Conservation (phyloP, 495 filamentous ascomycete species). For the Bacidia gigantensis region DNA sequence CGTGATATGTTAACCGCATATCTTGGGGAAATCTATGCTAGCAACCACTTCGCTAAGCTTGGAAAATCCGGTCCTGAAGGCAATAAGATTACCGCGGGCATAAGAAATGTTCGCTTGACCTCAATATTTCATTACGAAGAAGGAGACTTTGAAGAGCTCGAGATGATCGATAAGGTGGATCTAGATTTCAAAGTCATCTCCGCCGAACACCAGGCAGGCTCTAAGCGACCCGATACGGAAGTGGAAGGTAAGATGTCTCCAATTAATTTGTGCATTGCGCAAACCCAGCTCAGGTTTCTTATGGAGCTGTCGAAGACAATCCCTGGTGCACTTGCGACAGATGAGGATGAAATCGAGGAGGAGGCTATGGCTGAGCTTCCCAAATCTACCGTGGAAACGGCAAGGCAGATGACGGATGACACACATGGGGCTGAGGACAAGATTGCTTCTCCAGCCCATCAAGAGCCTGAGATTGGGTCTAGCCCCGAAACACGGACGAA, state of each 20-base stretch:
- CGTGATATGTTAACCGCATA: slow-evolving; percentile 83
- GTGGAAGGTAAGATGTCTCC: slow-evolving; percentile 83
- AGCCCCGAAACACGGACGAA: slow-evolving; percentile 72
- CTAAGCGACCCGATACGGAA: slow-evolving; percentile 79
- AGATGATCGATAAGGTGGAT: slow-evolving; percentile 94
- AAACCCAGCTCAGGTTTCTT: slow-evolving; percentile 78
- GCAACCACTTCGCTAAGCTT: slow-evolving; percentile 76
- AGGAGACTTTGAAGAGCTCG: slow-evolving; percentile 64
- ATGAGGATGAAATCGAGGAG: slow-evolving; percentile 50
- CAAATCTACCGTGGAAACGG: slow-evolving; percentile 37
- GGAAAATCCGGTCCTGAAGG: slow-evolving; percentile 49
- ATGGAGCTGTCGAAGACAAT: slow-evolving; percentile 74
- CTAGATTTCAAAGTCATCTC: slow-evolving; percentile 83
- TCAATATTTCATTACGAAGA: slow-evolving; percentile 75
- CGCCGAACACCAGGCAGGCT: slow-evolving; percentile 64
- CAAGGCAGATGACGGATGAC: slow-evolving; percentile 25
- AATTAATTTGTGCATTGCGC: slow-evolving; percentile 77
- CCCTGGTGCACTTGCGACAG: slow-evolving; percentile 70
- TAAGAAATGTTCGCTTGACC: slow-evolving; percentile 79
- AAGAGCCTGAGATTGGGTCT: slow-evolving; percentile 51
- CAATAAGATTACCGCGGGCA: slow-evolving; percentile 82
- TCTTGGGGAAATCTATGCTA: slow-evolving; percentile 90
- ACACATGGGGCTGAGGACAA: slow-evolving; percentile 24
- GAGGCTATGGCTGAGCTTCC: slow-evolving; percentile 52
- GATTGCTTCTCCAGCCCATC: slow-evolving; percentile 35